Conservation (phyloP, 1,139 yeast genomes). For the Yamadazyma siamensis region DNA sequence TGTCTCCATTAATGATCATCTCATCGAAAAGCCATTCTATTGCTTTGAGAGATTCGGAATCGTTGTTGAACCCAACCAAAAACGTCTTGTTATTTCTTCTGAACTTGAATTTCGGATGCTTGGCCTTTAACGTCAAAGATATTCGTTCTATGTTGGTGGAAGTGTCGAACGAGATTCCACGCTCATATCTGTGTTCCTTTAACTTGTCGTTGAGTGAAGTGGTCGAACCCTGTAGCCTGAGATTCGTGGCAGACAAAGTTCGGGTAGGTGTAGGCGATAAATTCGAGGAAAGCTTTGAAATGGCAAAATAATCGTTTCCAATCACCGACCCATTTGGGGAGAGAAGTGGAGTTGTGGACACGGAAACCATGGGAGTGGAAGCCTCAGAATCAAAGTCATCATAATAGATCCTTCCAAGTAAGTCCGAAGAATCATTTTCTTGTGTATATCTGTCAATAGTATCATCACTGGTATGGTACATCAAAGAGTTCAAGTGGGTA, state of each 20-base stretch:
- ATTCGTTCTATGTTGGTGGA: conserved; percentile 32
- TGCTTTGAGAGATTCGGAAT: conserved; percentile 55
- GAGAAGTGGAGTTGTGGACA: conserved; percentile 16
- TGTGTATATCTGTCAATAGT: conserved; percentile 37
- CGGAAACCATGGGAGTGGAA: conserved; percentile 20
- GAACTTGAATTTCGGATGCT: conserved; percentile 54
- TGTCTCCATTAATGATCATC: conserved; percentile 62
- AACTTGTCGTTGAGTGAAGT: conserved; percentile 9
- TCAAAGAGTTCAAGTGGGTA: conserved; percentile 37
- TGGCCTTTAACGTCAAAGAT: conserved; percentile 51
- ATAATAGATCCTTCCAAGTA: conserved; percentile 42
- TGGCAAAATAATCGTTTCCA: conserved; percentile 13
- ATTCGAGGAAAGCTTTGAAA: conserved; percentile 4
- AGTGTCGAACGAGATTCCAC: conserved; percentile 57
- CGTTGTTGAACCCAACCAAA: conserved; percentile 59
- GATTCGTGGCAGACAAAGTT: conserved; percentile 10
- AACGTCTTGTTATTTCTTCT: conserved; percentile 59
- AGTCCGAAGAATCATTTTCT: conserved; percentile 40
- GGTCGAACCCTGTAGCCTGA: conserved; percentile 6
- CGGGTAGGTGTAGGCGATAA: conserved; percentile 1
- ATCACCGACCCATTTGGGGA: conserved; percentile 13
- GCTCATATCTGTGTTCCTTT: conserved; percentile 16
- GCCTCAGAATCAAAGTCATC: conserved; percentile 44
- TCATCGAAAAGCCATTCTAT: conserved; percentile 67
- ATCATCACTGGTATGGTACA: conserved; percentile 40